Conservation (phyloP, 345 rosid species). For the Cardamine resedifolia region DNA sequence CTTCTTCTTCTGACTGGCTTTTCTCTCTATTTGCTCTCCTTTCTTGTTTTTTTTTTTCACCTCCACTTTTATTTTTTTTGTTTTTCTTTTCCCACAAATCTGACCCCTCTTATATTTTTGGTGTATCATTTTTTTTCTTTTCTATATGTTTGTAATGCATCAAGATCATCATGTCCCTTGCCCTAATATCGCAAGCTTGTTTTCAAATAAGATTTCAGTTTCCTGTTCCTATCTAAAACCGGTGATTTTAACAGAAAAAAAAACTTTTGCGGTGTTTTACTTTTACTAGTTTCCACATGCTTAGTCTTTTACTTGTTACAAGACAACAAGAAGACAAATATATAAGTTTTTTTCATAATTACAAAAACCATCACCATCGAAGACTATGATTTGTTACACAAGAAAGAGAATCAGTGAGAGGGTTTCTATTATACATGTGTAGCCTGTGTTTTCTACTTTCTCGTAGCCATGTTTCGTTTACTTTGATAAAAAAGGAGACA, state of each 20-base stretch:
- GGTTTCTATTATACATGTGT: no score
- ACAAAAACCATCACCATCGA: no score
- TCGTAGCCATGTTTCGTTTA: no score
- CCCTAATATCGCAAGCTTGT: conserved; percentile 18
- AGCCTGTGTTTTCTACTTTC: no score
- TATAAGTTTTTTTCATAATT: no score
- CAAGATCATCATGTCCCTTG: conserved; percentile 21
- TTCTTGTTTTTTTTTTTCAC: not conserved
- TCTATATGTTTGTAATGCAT: conserved; percentile 38
- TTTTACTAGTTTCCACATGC: no score
- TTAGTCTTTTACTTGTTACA: no score
- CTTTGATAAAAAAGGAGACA: no score
- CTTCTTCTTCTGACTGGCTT: conserved; percentile 23
- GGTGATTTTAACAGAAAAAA: not conserved
- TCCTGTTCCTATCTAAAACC: not conserved
- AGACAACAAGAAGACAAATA: no score
- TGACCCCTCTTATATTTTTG: conserved; percentile 31
- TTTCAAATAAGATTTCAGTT: conserved; percentile 24
- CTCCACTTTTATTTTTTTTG: conserved; percentile 16
- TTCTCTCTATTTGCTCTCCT: conserved; percentile 9
- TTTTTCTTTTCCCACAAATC: not conserved
- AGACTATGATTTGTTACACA: no score
- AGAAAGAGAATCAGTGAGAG: no score
- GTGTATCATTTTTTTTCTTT: conserved; percentile 32
- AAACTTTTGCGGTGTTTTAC: no score